Evolutionary conservation across 2,329 filamentous ascomycete species (phyloP), one percentile per base, ranked within the genome.

Genomic region (Ilyonectria sp.): DNA sequence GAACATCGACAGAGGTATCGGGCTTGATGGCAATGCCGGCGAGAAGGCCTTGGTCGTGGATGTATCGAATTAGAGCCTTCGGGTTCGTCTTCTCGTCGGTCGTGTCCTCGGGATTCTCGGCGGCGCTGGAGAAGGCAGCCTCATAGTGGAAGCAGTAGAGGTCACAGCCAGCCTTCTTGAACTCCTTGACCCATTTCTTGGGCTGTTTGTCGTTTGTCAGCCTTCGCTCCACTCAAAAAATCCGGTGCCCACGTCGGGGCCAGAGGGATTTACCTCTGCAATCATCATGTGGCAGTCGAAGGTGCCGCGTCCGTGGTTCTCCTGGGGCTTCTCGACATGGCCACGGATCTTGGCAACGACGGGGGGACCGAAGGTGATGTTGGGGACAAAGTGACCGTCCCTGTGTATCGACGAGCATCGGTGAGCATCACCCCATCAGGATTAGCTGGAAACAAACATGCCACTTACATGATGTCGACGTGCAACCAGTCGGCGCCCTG

Each of bases 241-340:
- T 31, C 31, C 31, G 31, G 44, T 6, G 15, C 19, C 11, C 46
- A 10, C 9, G 23, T 23, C 17, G 8, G 7, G 11, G 15, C 7
- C 29, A 35, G 60, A 33, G 44, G 52, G 11, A 60, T 83, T 74
- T 86, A 95, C 94, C 92, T 99, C 95, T 77, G 94, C 91, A 79
- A 99, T 97, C 96, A 99, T 99, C 96, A 99, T 98, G 84, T 99
- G 96, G 87, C 96, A 99, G 83, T 99, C 96, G 80, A 99, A 99
- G 15, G 95, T 98, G 69, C 96, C 96, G 75, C 91, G 93, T 60
- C 93, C 94, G 73, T 92, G 86, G 37, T 87, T 87, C 58, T 87
- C 85, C 46, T 86, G 86, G 3, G 94, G 95, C 74, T 88, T 87
- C 64, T 94, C 91, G 76, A 99, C 95, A 77, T 97, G 93, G 52